phyloP scores from a whole-genome alignment of 495 filamentous ascomycete species.

The Amniculicola lignicola region DNA sequence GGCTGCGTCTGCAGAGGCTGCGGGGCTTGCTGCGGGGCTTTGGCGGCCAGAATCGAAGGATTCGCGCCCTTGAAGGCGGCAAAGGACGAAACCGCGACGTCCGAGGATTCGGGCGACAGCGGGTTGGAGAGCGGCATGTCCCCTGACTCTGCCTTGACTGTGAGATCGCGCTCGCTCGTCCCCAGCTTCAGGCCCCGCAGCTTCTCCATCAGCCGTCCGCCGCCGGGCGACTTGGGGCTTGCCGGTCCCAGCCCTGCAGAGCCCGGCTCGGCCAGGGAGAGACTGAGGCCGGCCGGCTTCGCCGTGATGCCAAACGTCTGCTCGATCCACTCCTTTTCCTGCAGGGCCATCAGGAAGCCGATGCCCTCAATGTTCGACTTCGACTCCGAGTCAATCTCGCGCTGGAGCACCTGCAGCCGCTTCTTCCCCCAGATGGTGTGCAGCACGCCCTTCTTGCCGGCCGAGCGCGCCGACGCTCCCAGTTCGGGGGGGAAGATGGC shows the following conservation, averaged over 20 bases:
- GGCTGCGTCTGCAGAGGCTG: slow-evolving; percentile 37
- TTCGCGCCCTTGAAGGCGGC: slow-evolving; percentile 51
- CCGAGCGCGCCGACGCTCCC: slow-evolving; percentile 58
- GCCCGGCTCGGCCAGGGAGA: slow-evolving; percentile 34
- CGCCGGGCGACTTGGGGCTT: slow-evolving; percentile 52
- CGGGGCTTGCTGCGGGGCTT: slow-evolving; percentile 37
- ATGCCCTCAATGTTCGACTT: slow-evolving; percentile 69
- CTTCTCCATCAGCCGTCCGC: slow-evolving; percentile 69
- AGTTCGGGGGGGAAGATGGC: slow-evolving; percentile 76
- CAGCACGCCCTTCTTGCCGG: slow-evolving; percentile 72
- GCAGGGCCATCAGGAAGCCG: slow-evolving; percentile 72
- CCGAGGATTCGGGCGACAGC: slow-evolving; percentile 59
- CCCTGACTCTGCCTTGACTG: slow-evolving; percentile 13
- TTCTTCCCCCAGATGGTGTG: slow-evolving; percentile 83
- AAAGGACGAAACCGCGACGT: slow-evolving; percentile 65
- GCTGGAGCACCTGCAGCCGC: slow-evolving; percentile 56
- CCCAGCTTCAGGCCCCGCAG: slow-evolving; percentile 70
- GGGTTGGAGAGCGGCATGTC: slow-evolving; percentile 40
- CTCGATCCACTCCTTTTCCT: slow-evolving; percentile 80
- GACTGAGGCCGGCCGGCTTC: slow-evolving; percentile 33
- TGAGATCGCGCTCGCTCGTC: slow-evolving; percentile 61
- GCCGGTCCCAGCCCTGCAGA: slow-evolving; percentile 42
- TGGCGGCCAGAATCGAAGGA: slow-evolving; percentile 34
- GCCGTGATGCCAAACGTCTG: slow-evolving; percentile 65
- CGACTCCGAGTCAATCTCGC: slow-evolving; percentile 44